These are phyloP conservation scores for Talaromyces marneffei DNA, from an alignment of 2,329 filamentous ascomycete genomes.

Conservation along the genomic window DNA sequence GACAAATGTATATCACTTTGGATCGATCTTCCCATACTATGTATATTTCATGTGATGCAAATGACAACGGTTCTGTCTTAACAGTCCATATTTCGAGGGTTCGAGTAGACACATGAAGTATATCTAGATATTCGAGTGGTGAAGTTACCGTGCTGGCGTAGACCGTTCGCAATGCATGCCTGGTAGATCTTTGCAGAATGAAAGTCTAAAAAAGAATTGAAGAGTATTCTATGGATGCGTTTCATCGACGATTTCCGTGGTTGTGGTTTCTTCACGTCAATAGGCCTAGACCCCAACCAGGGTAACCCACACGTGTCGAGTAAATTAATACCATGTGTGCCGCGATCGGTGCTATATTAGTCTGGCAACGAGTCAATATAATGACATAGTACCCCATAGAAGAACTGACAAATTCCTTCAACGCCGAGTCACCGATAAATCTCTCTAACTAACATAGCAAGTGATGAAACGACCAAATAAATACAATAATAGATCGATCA, in stretches of 20 bases:
- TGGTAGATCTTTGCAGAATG: not conserved
- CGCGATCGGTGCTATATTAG: not conserved
- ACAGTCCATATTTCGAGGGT: not conserved
- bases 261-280: not conserved
- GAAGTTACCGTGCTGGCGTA: not conserved
- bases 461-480: too few relatives aligned
- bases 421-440: too few relatives aligned
- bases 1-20: not conserved
- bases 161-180: not conserved
- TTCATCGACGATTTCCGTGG: not conserved
- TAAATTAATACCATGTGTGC: not conserved
- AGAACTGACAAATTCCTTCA: not conserved
- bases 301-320: not conserved
- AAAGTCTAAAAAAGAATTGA: not conserved
- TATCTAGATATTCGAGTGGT: too few relatives aligned
- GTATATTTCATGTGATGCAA: not conserved
- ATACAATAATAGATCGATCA: not conserved
- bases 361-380: not conserved
- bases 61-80: not conserved
- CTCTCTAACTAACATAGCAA: too few relatives aligned
- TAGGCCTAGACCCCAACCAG: not conserved
- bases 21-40: not conserved
- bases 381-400: not conserved
- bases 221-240: not conserved
- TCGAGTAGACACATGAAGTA: too few relatives aligned